Conservation (phyloP, 2,329 filamentous ascomycete species). For the Pestalotiopsis sp. region DNA sequence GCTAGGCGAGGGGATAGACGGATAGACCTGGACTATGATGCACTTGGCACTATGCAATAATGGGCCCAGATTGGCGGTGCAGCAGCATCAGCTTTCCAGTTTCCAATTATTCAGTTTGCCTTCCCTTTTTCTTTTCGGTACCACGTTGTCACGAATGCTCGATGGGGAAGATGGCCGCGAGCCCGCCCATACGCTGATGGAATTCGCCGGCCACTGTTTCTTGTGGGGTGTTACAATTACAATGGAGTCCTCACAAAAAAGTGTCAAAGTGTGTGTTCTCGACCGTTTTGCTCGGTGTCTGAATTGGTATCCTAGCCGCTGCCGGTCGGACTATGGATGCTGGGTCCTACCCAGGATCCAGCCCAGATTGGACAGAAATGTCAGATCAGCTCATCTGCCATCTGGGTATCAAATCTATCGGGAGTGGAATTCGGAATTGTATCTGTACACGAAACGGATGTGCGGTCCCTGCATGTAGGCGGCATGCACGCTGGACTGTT, state of each 20-base stretch:
- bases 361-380: background rate
- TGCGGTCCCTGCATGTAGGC: background rate
- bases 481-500: background rate
- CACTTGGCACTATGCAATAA: background rate
- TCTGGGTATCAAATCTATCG: no score
- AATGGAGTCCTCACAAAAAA: background rate
- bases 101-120: no score
- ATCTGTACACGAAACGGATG: background rate
- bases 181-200: background rate
- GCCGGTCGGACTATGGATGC: background rate
- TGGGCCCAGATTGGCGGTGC: background rate
- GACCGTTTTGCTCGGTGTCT: conserved; percentile 4
- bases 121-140: background rate
- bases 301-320: background rate
- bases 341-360: background rate
- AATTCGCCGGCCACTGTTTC: background rate
- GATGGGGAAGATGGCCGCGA: background rate
- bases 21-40: background rate
- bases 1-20: background rate
- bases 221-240: background rate
- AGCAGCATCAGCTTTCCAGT: no score
- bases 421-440: background rate
- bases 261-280: background rate
- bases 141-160: background rate
- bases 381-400: no score